phyloP scores from a whole-genome alignment of 768 basidiomycete genomes.

The Tulasnella sp. region DNA sequence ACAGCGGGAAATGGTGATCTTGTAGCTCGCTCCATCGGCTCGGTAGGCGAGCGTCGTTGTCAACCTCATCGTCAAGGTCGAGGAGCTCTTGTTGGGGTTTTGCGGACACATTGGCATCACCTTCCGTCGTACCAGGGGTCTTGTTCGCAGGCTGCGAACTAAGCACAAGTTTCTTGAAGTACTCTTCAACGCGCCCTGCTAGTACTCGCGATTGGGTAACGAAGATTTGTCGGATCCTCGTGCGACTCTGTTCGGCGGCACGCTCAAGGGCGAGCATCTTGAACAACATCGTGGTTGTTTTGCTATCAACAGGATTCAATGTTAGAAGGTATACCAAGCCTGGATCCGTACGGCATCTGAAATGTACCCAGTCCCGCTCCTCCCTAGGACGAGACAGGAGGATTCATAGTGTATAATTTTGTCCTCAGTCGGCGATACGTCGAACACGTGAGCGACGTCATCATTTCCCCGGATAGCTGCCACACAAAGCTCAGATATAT shows the following conservation, averaged over 20 bases:
- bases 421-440: constrained; percentile 37
- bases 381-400: constrained; percentile 55
- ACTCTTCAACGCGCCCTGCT: constrained; percentile 10
- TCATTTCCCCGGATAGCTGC: constrained; percentile 24
- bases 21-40: constrained; percentile 41
- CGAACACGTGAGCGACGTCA: constrained; percentile 30
- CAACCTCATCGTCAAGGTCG: constrained; percentile 30
- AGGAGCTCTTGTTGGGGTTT: constrained; percentile 17
- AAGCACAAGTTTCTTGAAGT: neutral
- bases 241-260: neutral
- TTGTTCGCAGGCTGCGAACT: neutral
- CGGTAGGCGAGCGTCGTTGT: constrained; percentile 38
- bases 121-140: neutral
- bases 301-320: no score
- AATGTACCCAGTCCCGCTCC: constrained; percentile 75
- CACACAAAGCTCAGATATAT: neutral
- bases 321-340: no score
- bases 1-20: constrained; percentile 57
- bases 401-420: constrained; percentile 46
- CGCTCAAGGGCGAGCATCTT: constrained; percentile 12
- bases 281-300: constrained; percentile 19
- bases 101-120: neutral
- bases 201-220: constrained; percentile 17
- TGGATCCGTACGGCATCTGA: no score
- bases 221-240: constrained; percentile 14